Evolutionary conservation across 179 eudicot genomes (phyloP), one percentile per base, ranked within the genome.

Genomic region (Patellifolia procumbens): DNA sequence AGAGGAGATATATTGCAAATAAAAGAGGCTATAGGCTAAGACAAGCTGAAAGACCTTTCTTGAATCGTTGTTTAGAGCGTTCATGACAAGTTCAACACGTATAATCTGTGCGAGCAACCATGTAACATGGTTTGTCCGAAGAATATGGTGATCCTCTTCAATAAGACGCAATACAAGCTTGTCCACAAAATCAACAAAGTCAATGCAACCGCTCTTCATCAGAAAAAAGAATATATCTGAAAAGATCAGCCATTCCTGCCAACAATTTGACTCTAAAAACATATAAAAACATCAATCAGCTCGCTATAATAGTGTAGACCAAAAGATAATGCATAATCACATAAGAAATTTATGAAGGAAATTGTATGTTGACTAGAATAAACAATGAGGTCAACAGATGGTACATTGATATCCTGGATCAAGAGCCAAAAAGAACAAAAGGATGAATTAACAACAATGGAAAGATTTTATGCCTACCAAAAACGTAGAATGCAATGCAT

Each of bases 161-260:
- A 87, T 84, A 20, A 91, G 85, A 68, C 93, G 92, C 77, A 83
- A 82, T 45, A 91, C 90, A 76, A 95, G 90, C 88, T 91, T 93
- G 83, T 95, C 99, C 85, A 95, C 91, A 80, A 95, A 93, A 76
- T 93, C 95, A 61, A 90, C 92, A 84, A 95, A 93, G 83, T 95
- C 97, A 77, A 95, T 86, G 87, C 97, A 93, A 48, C 99, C 97
- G 76, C 87, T 87, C 85, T 93, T 95, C 85, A 93, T 84, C 66
- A 95, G 87, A 81, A 95, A 93, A 84, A 79, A 88, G 84, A 95
- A 95, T 78, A 93, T 74, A 84, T 94, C 98, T 31, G 99, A 85
- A 84, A 92, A 91, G 81, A 86, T 84, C 75, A 89, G 95, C 99
- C 99, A 95, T 73, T 95, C 99, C 76, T 88, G 99, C 99, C 97